phyloP scores from a whole-genome alignment of 116 monocot species.

The Cymodocea nodosa region DNA sequence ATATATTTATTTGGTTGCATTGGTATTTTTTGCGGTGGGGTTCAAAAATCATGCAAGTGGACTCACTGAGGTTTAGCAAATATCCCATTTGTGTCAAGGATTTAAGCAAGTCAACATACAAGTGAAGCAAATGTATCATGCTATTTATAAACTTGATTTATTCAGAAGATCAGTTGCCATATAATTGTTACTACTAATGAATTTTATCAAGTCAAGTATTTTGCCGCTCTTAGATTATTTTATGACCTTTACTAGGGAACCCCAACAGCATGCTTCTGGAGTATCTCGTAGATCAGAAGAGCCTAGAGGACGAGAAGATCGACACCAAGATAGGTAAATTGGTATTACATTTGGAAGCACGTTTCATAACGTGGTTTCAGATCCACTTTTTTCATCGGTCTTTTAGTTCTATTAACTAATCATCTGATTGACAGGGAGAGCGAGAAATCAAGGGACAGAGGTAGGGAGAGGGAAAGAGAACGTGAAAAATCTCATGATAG shows the following conservation, averaged over 20 bases:
- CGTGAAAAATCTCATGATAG: slow-evolving; percentile 42
- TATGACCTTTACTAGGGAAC: slow-evolving; percentile 39
- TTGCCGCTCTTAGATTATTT: background rate
- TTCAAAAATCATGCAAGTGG: background rate
- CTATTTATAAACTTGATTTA: no score
- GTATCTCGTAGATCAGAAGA: slow-evolving; percentile 61
- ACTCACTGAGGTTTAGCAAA: no score
- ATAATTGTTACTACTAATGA: background rate
- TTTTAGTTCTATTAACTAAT: background rate
- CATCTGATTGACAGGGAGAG: slow-evolving; percentile 18
- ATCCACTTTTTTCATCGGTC: no score
- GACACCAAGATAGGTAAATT: slow-evolving; percentile 32
- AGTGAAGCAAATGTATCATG: no score
- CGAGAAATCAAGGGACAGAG: slow-evolving; percentile 67
- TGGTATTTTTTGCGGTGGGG: background rate
- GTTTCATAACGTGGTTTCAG: no score
- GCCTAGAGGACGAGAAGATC: slow-evolving; percentile 63
- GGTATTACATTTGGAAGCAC: no score
- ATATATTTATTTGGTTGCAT: background rate
- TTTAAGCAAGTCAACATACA: no score
- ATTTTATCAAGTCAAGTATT: background rate
- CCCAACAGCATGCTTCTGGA: slow-evolving; percentile 36
- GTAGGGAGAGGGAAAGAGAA: slow-evolving; percentile 38
- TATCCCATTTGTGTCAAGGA: no score
- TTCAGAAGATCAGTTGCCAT: background rate